phyloP scores from a whole-genome alignment of 768 basidiomycete species.

The Saitozyma sp. region DNA sequence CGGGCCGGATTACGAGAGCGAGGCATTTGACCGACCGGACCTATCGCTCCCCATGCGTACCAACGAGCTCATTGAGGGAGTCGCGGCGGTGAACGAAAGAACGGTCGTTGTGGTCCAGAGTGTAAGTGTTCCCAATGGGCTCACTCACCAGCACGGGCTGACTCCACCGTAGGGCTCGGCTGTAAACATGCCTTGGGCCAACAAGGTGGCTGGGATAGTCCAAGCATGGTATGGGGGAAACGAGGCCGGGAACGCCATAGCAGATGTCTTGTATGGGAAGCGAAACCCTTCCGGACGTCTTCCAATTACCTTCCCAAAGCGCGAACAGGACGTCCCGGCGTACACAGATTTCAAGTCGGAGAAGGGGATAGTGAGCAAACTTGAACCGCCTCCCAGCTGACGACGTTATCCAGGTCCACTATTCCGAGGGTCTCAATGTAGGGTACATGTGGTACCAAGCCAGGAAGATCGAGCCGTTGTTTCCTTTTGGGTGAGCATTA shows the following conservation, averaged over 20 bases:
- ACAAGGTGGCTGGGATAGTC: constrained; percentile 59
- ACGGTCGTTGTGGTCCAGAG: constrained; percentile 15
- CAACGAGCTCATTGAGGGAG: constrained; percentile 27
- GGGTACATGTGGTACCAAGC: constrained; percentile 55
- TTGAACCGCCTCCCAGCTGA: no score
- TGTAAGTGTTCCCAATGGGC: no score
- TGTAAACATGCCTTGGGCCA: constrained; percentile 70
- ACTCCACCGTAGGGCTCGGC: constrained; percentile 37
- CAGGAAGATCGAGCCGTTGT: constrained; percentile 58
- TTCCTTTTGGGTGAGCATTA: constrained; percentile 62
- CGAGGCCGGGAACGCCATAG: constrained; percentile 36
- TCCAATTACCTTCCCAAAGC: constrained; percentile 57
- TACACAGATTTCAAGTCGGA: constrained; percentile 58
- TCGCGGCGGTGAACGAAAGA: constrained; percentile 28
- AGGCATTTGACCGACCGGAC: constrained; percentile 63
- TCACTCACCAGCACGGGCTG: no score
- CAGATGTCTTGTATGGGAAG: constrained; percentile 41
- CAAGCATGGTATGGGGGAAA: constrained; percentile 55
- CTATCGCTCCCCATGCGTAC: constrained; percentile 62
- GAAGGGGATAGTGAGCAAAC: no score
- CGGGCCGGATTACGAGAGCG: constrained; percentile 49
- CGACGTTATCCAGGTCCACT: constrained; percentile 13
- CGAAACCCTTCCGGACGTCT: constrained; percentile 40
- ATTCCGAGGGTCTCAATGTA: constrained; percentile 22
- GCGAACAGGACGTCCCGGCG: constrained; percentile 64